These are phyloP conservation scores for Paxillus involutus DNA, from an alignment of 768 basidiomycete genomes.

Conservation along the genomic window DNA sequence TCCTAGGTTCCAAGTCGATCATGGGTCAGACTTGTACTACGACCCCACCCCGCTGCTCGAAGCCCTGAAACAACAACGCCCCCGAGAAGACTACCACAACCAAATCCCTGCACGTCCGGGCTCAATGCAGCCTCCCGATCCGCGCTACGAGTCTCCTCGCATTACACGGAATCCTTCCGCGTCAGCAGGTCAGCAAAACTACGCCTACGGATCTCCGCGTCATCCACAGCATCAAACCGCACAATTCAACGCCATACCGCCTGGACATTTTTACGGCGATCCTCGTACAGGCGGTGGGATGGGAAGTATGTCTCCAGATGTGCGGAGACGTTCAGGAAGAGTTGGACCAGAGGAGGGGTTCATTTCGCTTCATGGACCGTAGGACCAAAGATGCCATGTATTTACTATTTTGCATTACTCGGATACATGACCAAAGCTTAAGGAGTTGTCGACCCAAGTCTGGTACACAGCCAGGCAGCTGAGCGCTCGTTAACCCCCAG, in stretches of 20 bases:
- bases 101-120: constrained; percentile 18
- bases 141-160: constrained; percentile 33
- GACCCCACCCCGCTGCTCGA: constrained; percentile 63
- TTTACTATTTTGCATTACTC: neutral
- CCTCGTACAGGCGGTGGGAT: constrained; percentile 32
- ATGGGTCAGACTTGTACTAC: constrained; percentile 71
- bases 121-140: constrained; percentile 34
- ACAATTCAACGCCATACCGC: constrained; percentile 35
- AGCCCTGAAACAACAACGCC: constrained; percentile 40
- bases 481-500: no score
- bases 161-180: constrained; percentile 30
- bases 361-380: constrained; percentile 31
- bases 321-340: constrained; percentile 30
- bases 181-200: constrained; percentile 28
- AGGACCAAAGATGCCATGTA: constrained; percentile 10
- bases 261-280: constrained; percentile 42
- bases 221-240: constrained; percentile 29
- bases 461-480: no score
- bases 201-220: constrained; percentile 29
- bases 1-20: constrained; percentile 72
- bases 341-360: constrained; percentile 34
- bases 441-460: neutral
- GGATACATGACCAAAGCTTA: neutral
- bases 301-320: constrained; percentile 36
- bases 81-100: constrained; percentile 28